Evolutionary conservation across 306 rosid genomes (phyloP), one percentile per base, ranked within the genome.

Genomic region (Argentina anserina): DNA sequence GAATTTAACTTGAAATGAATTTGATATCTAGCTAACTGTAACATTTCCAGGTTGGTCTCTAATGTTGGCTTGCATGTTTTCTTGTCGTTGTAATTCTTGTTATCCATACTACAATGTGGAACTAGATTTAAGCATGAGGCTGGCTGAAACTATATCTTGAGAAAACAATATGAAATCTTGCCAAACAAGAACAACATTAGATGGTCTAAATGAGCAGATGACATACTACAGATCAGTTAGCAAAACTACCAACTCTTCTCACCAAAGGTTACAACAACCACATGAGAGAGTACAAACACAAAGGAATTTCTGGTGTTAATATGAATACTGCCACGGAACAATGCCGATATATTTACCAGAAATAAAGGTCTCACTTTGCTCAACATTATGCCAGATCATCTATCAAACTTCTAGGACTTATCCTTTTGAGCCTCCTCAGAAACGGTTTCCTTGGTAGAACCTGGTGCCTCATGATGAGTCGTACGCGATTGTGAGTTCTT

Each of bases 371-470:
- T 56, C 34, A 29, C 50, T 39, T 64, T 64, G 52, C 74, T 59
- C 18, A 37, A 71, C 50, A 83, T 47, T 39, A 29, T 61, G 26
- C 34, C 68, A 59, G 28, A 67, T 72, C 60, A 41, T 71, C 39
- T n/a, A 28, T 26, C 6, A 4, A 42, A 46, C 69, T 77, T 76
- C 81, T 72, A 88, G 23, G 80, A 55, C 61, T 72, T 85, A 49
- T 85, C 88, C 69, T 84, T 84, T 15, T 78, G 81, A 52, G 83
- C 78, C 77, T 88, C 93, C 62, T 39, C 77, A 13, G 84, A 91
- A 28, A 79, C 53, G 41, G 82, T 76, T 72, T 90, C 96, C 80
- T 87, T 87, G 10, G 83, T 77, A 15, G 92, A 80, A 62, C 75
- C 39, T 20, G 70, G 26, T 42, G 84, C 78, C 60, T 56, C 63